Evolutionary conservation across 768 basidiomycete species (phyloP).

Genomic region (Mycena galericulata): DNA sequence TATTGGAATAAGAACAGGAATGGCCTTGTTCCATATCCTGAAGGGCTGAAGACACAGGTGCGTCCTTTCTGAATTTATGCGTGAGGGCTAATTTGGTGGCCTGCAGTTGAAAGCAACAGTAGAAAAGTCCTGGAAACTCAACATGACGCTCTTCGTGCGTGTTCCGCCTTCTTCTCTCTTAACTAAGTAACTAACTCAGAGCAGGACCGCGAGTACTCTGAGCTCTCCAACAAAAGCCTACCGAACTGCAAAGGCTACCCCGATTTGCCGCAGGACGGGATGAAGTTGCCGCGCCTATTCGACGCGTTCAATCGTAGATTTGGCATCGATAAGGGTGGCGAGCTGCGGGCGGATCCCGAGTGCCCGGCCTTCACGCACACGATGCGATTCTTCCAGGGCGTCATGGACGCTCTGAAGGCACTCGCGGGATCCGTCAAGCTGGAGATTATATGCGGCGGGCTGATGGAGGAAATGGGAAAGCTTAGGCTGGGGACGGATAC

Average conservation of each 20-base stretch:
- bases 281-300: constrained; percentile 34
- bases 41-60: not conserved
- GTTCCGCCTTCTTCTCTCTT: not conserved
- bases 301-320: constrained; percentile 38
- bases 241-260: constrained; percentile 30
- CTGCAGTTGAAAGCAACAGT: constrained; percentile 30
- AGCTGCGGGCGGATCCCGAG: constrained; percentile 28
- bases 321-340: constrained; percentile 23
- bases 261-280: constrained; percentile 30
- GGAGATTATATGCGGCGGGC: constrained; percentile 46
- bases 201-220: constrained; percentile 24
- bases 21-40: constrained; percentile 10
- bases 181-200: not conserved
- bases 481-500: constrained; percentile 41
- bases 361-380: constrained; percentile 40
- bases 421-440: constrained; percentile 40
- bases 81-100: not conserved
- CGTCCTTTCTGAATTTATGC: not conserved
- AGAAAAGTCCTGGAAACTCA: constrained; percentile 41
- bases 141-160: constrained; percentile 39
- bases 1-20: constrained; percentile 25
- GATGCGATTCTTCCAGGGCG: constrained; percentile 43
- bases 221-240: constrained; percentile 12
- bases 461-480: constrained; percentile 45
- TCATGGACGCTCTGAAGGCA: constrained; percentile 39